phyloP scores from a whole-genome alignment of 1,139 yeast species.

The Pichia sp. region DNA sequence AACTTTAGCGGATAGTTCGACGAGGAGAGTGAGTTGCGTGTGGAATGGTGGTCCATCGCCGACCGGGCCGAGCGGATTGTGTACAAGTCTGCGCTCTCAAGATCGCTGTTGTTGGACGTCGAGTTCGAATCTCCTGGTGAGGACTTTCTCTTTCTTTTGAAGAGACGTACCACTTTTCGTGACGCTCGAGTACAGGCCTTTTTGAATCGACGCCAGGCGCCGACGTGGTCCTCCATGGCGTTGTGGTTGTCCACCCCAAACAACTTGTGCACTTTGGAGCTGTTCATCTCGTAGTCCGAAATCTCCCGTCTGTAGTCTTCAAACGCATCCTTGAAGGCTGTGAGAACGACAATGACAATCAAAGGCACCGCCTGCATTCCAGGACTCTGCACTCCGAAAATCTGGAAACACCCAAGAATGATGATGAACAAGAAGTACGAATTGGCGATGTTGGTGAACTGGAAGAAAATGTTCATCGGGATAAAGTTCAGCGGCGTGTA shows the following conservation, averaged over 20 bases:
- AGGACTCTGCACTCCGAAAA: conserved; percentile 57
- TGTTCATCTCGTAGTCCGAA: conserved; percentile 52
- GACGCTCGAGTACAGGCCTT: conserved; percentile 36
- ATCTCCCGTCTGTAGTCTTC: conserved; percentile 54
- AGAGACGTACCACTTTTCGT: conserved; percentile 33
- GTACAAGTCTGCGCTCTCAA: conserved; percentile 6
- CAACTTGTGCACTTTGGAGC: conserved; percentile 46
- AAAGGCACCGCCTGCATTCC: conserved; percentile 55
- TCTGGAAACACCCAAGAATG: conserved; percentile 48
- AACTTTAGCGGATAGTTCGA: conserved; percentile 23
- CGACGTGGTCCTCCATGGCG: conserved; percentile 43
- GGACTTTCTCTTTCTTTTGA: conserved; percentile 54
- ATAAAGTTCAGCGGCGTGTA: conserved; percentile 53
- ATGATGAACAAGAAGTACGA: conserved; percentile 49
- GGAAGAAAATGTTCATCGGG: conserved; percentile 49
- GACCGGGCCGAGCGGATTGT: conserved; percentile 9
- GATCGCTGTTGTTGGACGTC: neutral
- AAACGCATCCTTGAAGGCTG: conserved; percentile 54
- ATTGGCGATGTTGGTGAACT: conserved; percentile 54
- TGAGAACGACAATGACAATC: conserved; percentile 51
- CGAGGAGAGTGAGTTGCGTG: neutral
- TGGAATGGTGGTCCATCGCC: neutral
- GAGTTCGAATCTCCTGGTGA: conserved; percentile 31
- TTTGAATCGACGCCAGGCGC: conserved; percentile 51
- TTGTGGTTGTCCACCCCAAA: conserved; percentile 40